Evolutionary conservation across 108 stramenopile genomes (phyloP).

Genomic region (Chaetoceros tenuissimus): DNA sequence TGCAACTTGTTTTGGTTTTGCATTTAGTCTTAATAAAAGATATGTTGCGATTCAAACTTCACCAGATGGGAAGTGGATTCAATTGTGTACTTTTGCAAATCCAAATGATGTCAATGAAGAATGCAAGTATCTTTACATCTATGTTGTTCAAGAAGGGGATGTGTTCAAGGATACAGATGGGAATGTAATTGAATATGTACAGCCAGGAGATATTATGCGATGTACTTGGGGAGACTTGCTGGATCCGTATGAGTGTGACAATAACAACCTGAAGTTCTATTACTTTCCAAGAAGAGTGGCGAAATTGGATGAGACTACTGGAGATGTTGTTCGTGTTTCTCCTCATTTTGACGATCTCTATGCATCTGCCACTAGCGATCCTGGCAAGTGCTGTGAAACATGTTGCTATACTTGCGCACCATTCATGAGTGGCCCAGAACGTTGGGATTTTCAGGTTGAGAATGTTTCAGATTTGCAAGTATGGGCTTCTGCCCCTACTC

Average conservation of each 20-base stretch:
- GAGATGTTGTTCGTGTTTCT: neutral
- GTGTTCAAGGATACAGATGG: neutral
- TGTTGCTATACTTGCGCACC: neutral
- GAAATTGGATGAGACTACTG: neutral
- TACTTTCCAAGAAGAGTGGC: constrained; percentile 1
- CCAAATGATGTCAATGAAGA: neutral
- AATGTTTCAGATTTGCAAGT: neutral
- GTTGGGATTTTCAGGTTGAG: neutral
- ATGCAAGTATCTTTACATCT: neutral
- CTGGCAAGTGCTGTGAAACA: neutral
- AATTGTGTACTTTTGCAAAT: neutral
- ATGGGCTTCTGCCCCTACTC: neutral
- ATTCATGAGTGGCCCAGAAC: neutral
- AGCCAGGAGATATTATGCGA: neutral
- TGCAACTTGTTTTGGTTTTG: neutral
- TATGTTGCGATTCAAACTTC: neutral
- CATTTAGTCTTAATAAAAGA: neutral
- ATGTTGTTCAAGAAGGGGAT: constrained; percentile 2
- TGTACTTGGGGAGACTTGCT: neutral
- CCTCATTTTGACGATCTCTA: neutral
- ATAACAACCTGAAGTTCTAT: neutral
- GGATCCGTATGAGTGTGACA: constrained; percentile 2
- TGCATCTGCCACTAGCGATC: neutral
- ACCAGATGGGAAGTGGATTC: neutral
- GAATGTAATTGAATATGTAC: neutral